These are phyloP conservation scores for Gracilariopsis chorda DNA, from an alignment of 23 red algal species.

Conservation along the genomic window DNA sequence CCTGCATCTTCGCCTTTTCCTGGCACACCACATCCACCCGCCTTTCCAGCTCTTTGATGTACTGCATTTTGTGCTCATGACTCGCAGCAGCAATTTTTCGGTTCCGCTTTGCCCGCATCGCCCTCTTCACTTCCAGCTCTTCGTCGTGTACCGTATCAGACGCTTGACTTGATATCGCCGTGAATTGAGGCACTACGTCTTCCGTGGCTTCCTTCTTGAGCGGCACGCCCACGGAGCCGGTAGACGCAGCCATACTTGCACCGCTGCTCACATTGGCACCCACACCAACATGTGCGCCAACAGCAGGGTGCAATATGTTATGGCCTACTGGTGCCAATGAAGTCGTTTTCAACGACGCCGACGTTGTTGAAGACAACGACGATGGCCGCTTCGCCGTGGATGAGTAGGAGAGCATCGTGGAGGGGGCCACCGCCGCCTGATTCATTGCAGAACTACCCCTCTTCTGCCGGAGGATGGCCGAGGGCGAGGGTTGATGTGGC, in stretches of 20 bases:
- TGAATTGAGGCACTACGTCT: not conserved
- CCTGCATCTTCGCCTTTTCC: constrained; percentile 87
- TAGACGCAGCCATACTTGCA: not conserved
- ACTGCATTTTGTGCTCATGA: constrained; percentile 79
- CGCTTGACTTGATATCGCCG: not conserved
- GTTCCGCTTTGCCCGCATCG: constrained; percentile 91
- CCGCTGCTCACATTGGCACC: not conserved
- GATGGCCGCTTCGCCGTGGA: not conserved
- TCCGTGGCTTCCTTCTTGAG: not conserved
- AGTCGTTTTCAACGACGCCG: not conserved
- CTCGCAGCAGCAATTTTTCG: constrained; percentile 93
- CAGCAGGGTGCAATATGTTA: not conserved
- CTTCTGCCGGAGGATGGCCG: not conserved
- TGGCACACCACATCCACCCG: constrained; percentile 63
- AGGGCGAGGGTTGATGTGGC: not conserved
- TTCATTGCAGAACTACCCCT: not conserved
- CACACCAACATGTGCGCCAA: not conserved
- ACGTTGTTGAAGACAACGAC: constrained; percentile 1
- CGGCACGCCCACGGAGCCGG: not conserved
- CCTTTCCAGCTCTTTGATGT: constrained; percentile 92
- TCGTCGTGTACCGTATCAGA: constrained; percentile 20
- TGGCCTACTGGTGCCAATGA: not conserved
- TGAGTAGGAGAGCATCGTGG: not conserved
- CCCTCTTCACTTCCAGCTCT: constrained; percentile 60
- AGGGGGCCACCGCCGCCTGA: not conserved